Conservation (phyloP, 2,329 filamentous ascomycete species). For the Arthrocladium fulminans region DNA sequence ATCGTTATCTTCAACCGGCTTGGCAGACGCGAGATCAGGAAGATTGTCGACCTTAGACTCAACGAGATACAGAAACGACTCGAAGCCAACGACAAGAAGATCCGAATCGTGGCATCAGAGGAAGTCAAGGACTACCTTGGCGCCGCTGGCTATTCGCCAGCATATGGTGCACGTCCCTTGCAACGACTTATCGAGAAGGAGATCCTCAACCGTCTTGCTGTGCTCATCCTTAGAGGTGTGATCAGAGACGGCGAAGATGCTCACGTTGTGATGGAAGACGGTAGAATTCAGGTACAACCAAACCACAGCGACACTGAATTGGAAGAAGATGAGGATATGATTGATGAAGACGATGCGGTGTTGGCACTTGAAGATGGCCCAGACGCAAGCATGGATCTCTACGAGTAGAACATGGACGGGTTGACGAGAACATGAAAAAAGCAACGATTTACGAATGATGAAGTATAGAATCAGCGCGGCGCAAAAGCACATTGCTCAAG, state of each 20-base stretch:
- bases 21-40: conserved; percentile 78
- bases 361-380: conserved; percentile 57
- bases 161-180: conserved; percentile 85
- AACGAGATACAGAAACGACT: conserved; percentile 85
- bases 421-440: neutral
- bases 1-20: conserved; percentile 98
- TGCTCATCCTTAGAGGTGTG: conserved; percentile 77
- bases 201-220: conserved; percentile 84
- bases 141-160: conserved; percentile 83
- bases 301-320: conserved; percentile 65
- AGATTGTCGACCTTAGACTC: conserved; percentile 87
- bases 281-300: conserved; percentile 61
- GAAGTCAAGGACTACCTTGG: conserved; percentile 92
- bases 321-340: conserved; percentile 60
- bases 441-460: conserved; percentile 7
- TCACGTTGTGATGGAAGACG: conserved; percentile 66
- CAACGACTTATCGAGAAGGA: conserved; percentile 92
- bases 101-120: conserved; percentile 69
- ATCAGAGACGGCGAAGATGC: conserved; percentile 81
- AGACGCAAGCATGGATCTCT: conserved; percentile 53
- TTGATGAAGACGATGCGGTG: conserved; percentile 65
- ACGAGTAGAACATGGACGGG: conserved; percentile 37
- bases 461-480: conserved; percentile 1
- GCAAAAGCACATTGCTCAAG: neutral
- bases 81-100: conserved; percentile 72